Percentiles rank a stretch among this genome's conserved stretches.
These are phyloP conservation scores for Phlyctochytrium planicorne DNA, from an alignment of 192 early-diverging fungal species.

Conservation along the genomic window DNA sequence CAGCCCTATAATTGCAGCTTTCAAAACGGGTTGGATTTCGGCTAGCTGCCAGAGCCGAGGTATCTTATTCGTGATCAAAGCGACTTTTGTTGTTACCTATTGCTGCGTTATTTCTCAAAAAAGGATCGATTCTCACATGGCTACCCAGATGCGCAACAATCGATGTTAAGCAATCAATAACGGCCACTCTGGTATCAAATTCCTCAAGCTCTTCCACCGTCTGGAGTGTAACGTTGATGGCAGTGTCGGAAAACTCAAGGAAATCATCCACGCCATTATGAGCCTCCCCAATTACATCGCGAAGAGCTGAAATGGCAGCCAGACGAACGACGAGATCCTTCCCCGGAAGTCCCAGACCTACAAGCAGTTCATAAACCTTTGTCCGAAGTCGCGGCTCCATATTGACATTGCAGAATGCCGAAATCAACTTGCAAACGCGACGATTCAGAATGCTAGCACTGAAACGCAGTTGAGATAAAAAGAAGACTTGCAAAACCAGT, in stretches of 20 bases:
- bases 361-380: conserved; percentile 69
- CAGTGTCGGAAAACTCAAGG: conserved; percentile 60
- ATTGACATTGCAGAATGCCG: conserved; percentile 84
- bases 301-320: conserved; percentile 66
- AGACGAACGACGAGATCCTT: conserved; percentile 82
- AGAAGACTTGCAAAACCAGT: not conserved
- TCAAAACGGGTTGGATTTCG: conserved; percentile 74
- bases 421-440: conserved; percentile 80
- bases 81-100: conserved; percentile 71
- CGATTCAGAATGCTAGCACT: conserved; percentile 40
- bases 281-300: conserved; percentile 69
- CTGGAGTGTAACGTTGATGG: conserved; percentile 55
- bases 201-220: conserved; percentile 68
- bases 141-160: conserved; percentile 78
- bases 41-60: conserved; percentile 80
- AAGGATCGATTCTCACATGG: conserved; percentile 28
- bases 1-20: conserved; percentile 73
- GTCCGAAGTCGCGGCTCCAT: conserved; percentile 59
- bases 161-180: conserved; percentile 70
- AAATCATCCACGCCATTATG: conserved; percentile 68
- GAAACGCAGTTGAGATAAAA: conserved; percentile 10
- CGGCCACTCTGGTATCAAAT: conserved; percentile 72
- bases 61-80: conserved; percentile 68
- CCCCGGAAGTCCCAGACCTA: conserved; percentile 64
- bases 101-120: conserved; percentile 5